Percentiles rank a stretch among this genome's conserved stretches.
Conservation (phyloP, 148 eudicot genomes). For the Chenopodium quinoa region DNA sequence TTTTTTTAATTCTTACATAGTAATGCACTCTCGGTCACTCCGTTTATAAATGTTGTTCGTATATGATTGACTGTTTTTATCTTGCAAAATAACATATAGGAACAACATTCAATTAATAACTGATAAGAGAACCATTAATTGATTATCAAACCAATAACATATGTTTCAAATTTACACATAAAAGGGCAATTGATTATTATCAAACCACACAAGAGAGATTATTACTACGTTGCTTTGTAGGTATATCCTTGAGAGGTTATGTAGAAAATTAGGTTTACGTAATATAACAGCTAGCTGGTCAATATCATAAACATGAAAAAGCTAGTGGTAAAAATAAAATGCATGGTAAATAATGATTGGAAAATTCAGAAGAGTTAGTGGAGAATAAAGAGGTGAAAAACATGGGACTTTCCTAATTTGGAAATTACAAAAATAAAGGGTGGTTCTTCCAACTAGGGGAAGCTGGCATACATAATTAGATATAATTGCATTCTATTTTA, state of each 20-base stretch:
- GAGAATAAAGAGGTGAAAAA: conserved; percentile 10
- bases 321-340: background rate
- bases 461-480: background rate
- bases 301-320: background rate
- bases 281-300: background rate
- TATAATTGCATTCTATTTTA: conserved; percentile 1
- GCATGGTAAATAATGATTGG: conserved; percentile 17
- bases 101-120: too few relatives aligned
- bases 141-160: too few relatives aligned
- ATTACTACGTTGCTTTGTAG: too few relatives aligned
- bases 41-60: too few relatives aligned
- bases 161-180: too few relatives aligned
- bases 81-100: too few relatives aligned
- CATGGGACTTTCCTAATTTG: conserved; percentile 18
- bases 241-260: background rate
- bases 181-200: too few relatives aligned
- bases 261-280: background rate
- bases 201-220: background rate
- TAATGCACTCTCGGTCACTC: too few relatives aligned
- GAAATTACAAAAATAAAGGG: conserved; percentile 11
- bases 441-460: conserved; percentile 14
- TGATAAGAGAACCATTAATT: too few relatives aligned
- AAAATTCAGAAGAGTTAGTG: conserved; percentile 12
- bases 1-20: too few relatives aligned
- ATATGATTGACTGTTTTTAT: too few relatives aligned